phyloP scores from a whole-genome alignment of 257 asterid species.

The Gardenia jasminoides region DNA sequence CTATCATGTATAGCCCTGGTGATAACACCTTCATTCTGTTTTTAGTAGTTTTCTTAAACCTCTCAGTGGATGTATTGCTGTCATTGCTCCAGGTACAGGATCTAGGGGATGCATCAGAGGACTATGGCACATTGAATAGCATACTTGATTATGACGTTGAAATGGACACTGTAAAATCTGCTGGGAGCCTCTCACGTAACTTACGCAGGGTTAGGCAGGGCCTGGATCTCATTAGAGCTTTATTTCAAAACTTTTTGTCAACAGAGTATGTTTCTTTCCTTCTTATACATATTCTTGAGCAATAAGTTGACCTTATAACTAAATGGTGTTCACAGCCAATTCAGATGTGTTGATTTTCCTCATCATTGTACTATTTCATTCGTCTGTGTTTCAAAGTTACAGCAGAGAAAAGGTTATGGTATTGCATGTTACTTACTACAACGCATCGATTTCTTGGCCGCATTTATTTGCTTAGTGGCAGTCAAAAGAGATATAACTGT shows the following conservation, averaged over 20 bases:
- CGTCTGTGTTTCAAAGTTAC: neutral
- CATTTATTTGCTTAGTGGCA: neutral
- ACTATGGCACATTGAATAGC: conserved; percentile 46
- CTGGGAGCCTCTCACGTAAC: conserved; percentile 87
- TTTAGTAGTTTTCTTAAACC: neutral
- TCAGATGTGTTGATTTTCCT: neutral
- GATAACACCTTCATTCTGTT: neutral
- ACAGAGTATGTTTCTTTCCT: conserved; percentile 53
- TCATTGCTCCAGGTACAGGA: conserved; percentile 55
- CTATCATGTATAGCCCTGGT: neutral
- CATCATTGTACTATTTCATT: neutral
- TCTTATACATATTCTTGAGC: neutral
- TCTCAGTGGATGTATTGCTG: neutral
- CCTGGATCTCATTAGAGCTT: conserved; percentile 82
- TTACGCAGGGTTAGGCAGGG: conserved; percentile 97
- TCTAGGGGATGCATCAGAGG: conserved; percentile 67
- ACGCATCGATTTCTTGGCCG: neutral
- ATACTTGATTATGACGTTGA: conserved; percentile 60
- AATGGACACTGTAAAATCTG: conserved; percentile 63
- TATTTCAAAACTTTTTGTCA: conserved; percentile 79
- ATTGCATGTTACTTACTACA: neutral
- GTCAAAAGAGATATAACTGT: neutral
- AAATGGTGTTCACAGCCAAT: neutral
- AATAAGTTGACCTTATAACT: neutral
- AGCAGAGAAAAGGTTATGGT: neutral